Conservation (phyloP, 2,329 filamentous ascomycete species). For the Colletotrichum echinochloae region DNA sequence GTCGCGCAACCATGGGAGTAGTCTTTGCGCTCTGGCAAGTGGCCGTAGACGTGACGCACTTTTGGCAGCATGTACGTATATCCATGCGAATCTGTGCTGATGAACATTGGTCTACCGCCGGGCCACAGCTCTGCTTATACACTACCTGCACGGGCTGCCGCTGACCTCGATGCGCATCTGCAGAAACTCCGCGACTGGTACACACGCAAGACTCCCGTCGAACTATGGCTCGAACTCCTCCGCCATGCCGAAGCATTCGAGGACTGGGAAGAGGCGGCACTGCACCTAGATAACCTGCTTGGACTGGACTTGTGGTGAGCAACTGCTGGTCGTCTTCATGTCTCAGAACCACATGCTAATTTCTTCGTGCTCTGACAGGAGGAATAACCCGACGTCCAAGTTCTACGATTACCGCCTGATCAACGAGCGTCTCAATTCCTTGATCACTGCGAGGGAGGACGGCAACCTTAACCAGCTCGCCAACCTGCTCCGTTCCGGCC, state of each 20-base stretch:
- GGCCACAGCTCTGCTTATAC: background rate
- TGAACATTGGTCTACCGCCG: background rate
- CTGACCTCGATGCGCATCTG: constrained; percentile 19
- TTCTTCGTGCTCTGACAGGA: constrained; percentile 62
- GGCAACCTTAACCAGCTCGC: constrained; percentile 80
- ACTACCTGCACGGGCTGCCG: constrained; percentile 7
- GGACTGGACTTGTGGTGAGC: constrained; percentile 82
- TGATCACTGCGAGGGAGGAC: constrained; percentile 76
- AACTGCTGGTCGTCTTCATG: background rate
- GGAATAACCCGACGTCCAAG: constrained; percentile 82
- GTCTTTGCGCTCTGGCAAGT: constrained; percentile 66
- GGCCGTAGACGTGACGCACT: constrained; percentile 70
- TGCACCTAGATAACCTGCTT: constrained; percentile 84
- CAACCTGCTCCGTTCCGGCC: constrained; percentile 82
- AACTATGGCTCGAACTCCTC: constrained; percentile 74
- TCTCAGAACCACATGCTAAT: constrained; percentile 38
- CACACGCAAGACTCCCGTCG: constrained; percentile 71
- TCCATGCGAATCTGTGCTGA: background rate
- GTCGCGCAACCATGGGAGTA: constrained; percentile 53
- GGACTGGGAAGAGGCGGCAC: constrained; percentile 88
- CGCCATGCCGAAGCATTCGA: constrained; percentile 78
- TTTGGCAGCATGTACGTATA: constrained; percentile 69
- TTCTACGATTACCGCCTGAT: constrained; percentile 92
- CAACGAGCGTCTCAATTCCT: constrained; percentile 77
- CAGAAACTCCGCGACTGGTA: constrained; percentile 79